Conservation (phyloP, 176 grass and related monocot genomes). For the Pharus latifolius region DNA sequence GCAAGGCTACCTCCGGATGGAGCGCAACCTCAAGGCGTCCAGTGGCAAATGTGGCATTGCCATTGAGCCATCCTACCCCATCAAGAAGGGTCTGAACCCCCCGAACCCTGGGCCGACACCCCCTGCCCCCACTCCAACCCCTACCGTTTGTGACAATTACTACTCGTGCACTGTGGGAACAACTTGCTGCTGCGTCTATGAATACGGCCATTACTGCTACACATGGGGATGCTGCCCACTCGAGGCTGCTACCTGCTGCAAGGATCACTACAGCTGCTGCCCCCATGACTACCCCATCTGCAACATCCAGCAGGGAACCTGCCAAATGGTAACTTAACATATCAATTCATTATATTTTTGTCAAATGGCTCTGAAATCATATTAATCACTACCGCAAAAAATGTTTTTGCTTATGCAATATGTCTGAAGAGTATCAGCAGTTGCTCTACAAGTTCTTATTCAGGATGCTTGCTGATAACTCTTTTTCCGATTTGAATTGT, state of each 20-base stretch:
- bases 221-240: conserved; percentile 89
- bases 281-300: conserved; percentile 84
- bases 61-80: conserved; percentile 65
- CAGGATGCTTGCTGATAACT: too few species aligned
- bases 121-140: conserved; percentile 25
- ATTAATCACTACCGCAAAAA: background rate
- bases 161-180: conserved; percentile 49
- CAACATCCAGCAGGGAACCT: conserved; percentile 45
- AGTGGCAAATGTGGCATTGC: conserved; percentile 76
- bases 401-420: too few species aligned
- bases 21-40: conserved; percentile 53
- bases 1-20: conserved; percentile 65
- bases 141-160: conserved; percentile 56
- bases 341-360: background rate
- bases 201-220: conserved; percentile 52
- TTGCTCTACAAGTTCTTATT: too few species aligned
- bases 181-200: conserved; percentile 89
- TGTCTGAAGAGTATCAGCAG: too few species aligned
- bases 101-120: conserved; percentile 77
- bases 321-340: conserved; percentile 46
- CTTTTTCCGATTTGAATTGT: too few species aligned
- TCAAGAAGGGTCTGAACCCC: conserved; percentile 63
- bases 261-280: conserved; percentile 96
- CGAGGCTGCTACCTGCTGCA: conserved; percentile 76
- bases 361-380: background rate